These are phyloP conservation scores for Candida sojae DNA, from an alignment of 1,139 yeast species.

Conservation along the genomic window DNA sequence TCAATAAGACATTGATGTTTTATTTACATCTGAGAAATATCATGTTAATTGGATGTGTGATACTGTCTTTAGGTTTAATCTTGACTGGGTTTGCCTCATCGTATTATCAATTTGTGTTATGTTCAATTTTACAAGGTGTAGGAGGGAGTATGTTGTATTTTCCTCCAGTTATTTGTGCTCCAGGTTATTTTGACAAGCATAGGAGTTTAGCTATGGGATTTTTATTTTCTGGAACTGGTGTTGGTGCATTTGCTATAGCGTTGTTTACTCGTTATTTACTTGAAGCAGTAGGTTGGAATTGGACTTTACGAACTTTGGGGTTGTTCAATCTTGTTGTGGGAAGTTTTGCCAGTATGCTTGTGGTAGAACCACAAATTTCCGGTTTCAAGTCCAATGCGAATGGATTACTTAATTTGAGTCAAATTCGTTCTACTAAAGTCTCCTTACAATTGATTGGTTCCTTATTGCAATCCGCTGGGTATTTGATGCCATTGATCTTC, in stretches of 20 bases:
- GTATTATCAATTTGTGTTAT: conserved; percentile 27
- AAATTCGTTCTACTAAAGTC: conserved; percentile 21
- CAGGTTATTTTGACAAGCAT: conserved; percentile 35
- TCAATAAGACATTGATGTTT: conserved; percentile 22
- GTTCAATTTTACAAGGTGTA: conserved; percentile 34
- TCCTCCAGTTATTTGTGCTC: conserved; percentile 44
- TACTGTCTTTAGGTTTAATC: conserved; percentile 29
- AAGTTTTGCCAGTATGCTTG: conserved; percentile 20
- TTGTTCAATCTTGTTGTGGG: conserved; percentile 22
- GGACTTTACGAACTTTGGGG: conserved; percentile 40
- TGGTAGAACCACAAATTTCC: conserved; percentile 16
- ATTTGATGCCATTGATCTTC: conserved; percentile 39
- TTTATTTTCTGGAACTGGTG: conserved; percentile 43
- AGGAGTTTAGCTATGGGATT: conserved; percentile 46
- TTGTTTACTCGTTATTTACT: conserved; percentile 31
- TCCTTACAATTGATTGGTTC: conserved; percentile 31
- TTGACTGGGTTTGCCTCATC: conserved; percentile 24
- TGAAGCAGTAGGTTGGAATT: conserved; percentile 34
- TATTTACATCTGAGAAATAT: conserved; percentile 20
- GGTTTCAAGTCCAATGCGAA: conserved; percentile 20
- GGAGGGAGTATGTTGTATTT: conserved; percentile 39
- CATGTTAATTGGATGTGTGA: conserved; percentile 26
- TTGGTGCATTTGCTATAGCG: conserved; percentile 43
- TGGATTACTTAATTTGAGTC: conserved; percentile 17
- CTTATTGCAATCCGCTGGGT: conserved; percentile 42